phyloP scores from a whole-genome alignment of 129 eudicot genomes.

The Gnaphalium uliginosum region DNA sequence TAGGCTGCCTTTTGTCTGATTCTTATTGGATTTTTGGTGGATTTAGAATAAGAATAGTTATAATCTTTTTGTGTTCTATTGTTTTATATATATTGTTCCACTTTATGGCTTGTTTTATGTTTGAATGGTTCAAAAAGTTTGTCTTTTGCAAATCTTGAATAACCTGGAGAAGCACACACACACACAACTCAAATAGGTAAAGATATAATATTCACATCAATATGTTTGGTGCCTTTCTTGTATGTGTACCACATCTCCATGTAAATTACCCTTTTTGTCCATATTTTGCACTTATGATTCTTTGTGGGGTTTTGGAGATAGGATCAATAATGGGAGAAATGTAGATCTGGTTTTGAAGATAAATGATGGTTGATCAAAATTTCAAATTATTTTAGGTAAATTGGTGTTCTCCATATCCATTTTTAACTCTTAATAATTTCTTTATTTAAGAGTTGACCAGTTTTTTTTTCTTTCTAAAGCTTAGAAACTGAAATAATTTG shows the following conservation, averaged over 20 bases:
- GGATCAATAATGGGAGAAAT: constrained; percentile 23
- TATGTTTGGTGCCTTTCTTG: constrained; percentile 13
- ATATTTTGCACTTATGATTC: constrained; percentile 25
- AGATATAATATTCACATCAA: constrained; percentile 12
- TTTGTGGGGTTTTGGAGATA: constrained; percentile 37
- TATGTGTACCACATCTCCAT: constrained; percentile 10
- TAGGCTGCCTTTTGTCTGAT: constrained; percentile 39
- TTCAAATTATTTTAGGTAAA: not conserved
- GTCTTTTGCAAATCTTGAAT: constrained; percentile 39
- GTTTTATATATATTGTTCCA: constrained; percentile 20
- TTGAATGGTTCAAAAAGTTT: constrained; percentile 39
- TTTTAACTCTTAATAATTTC: not conserved
- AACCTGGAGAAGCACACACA: constrained; percentile 10
- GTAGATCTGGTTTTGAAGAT: constrained; percentile 12
- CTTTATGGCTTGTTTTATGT: constrained; percentile 34
- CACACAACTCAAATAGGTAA: constrained; percentile 19
- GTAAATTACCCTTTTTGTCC: constrained; percentile 22
- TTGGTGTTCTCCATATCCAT: not conserved
- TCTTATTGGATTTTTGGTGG: constrained; percentile 42
- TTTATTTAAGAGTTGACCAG: not conserved
- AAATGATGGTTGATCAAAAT: constrained; percentile 17
- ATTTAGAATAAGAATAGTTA: constrained; percentile 23
- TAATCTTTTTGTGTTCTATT: not conserved
- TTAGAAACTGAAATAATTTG: not conserved
- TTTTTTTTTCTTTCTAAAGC: not conserved